Evolutionary conservation across 495 filamentous ascomycete genomes (phyloP), one percentile per base, ranked within the genome.

Genomic region (Penicillium maclennaniae): DNA sequence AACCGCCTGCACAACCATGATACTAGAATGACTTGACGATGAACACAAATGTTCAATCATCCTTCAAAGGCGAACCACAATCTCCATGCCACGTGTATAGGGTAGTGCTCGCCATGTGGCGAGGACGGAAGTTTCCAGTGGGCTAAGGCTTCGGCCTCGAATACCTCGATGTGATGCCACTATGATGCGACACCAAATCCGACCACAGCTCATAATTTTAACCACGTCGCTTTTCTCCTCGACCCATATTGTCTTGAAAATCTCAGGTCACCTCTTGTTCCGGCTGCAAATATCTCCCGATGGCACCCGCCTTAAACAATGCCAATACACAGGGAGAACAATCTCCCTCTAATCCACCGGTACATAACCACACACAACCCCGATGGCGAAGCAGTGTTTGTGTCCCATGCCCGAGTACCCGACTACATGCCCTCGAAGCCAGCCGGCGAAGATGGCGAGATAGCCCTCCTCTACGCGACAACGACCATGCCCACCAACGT

Each of bases 341-440:
- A 65, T 37, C 68, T 71, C 59, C 69, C 69, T 12, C 46, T 62
- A 19, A 72, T 72, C 60, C 68, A 66, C 51, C 68, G 70, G 49
- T 71, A 69, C 57, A 75, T 74, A 47, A 74, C 71, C 20, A 67
- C 68, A 27, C 70, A 73, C 69, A 67, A 63, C 56, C 57, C 47
- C 37, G 63, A 70, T 25, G 70, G 71, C 60, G 56, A 67, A 45
- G 61, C 75, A 44, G 58, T 75, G 28, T 78, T 76, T 49, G 49
- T 72, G 7, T 69, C 69, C 43, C 61, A 64, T 34, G 53, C 65
- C 0, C 61, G 69, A 54, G 36, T 78, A 39, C 67, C 70, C 8
- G 54, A 67, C 26, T 62, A 66, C 31, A 62, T 71, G 38, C 60
- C 69, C 2, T 66, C 65, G 0, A 61, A 61, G 26, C 59, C 60